Base-by-base conservation (phyloP, 331 rosid genomes). In the Acacia pycnantha region DNA sequence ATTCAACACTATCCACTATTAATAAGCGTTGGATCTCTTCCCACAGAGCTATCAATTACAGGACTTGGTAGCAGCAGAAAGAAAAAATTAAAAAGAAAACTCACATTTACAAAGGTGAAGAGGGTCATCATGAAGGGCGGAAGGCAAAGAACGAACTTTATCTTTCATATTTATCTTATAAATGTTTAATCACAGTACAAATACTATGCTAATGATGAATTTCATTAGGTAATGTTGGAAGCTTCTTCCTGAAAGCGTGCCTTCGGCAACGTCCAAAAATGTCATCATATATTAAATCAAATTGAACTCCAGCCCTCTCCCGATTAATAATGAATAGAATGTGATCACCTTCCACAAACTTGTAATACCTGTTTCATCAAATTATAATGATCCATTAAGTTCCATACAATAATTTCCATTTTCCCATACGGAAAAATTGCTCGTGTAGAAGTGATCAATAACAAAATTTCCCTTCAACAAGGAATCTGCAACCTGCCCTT, bases 201-300 rank as follows among this genome's bases (percentile, higher is more conserved):
- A 47, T 46, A 19, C n/a, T 26, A 21, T 56, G 62, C 62, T 93
- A 95, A 8, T 87, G 92, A 48, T 82, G 82, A 37, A 80, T 64
- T 83, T 92, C 89, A 77, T 92, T 90, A n/a, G 97, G 98, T 79
- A 94, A 6, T 37, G 90, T 92, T 75, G 90, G 97, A 70, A 74
- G 92, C 26, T 89, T 84, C 88, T 88, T 94, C 85, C 94, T 88
- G 83, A 91, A 94, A n/a, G 80, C 97, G 79, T 96, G 97, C 73
- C 92, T 94, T 80, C 99, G 92, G 88, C 99, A 96, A 8, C 98
- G 96, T 87, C 94, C 91, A 58, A 96, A 96, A 84, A 96, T 96
- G 65, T 94, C 86, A 82, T 96, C 97, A 68, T 96, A 96, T 81
- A 96, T 86, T 15, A 92, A 76, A 81, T 96, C 99, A 85, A 96